Conservation (phyloP, 176 grass and related monocot genomes). For the Triticum timopheevii region DNA sequence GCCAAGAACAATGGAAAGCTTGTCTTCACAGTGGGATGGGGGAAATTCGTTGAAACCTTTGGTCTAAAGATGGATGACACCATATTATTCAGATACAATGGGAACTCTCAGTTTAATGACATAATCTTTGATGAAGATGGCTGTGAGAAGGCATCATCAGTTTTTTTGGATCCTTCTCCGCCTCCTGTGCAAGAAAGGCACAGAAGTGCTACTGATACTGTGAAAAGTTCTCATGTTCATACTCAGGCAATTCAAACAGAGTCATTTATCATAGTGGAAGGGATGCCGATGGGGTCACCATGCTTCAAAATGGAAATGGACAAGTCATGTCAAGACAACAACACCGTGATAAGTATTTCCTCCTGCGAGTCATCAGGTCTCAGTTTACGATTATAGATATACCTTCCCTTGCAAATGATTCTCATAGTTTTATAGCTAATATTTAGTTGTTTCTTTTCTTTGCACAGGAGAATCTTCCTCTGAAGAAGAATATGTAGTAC, state of each 20-base stretch:
- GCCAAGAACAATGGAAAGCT: not conserved
- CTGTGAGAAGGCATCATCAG: not conserved
- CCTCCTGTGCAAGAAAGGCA: not conserved
- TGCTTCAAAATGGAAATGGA: not conserved
- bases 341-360: not conserved
- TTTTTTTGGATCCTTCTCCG: not conserved
- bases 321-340: not conserved
- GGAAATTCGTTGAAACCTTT: not conserved
- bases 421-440: not conserved
- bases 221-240: not conserved
- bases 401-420: not conserved
- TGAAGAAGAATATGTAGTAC: not conserved
- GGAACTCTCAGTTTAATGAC: conserved; percentile 2
- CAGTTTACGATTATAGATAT: not conserved
- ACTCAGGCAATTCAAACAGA: not conserved
- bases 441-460: not conserved
- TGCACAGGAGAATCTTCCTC: not conserved
- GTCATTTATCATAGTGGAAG: no score
- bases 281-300: not conserved
- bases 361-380: not conserved
- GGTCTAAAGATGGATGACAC: not conserved
- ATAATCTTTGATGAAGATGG: conserved; percentile 3
- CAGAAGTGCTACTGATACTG: not conserved
- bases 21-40: conserved; percentile 9
- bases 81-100: not conserved